Percentiles rank a stretch among this genome's conserved stretches.
phyloP scores from a whole-genome alignment of 257 asterid species.

The Fraxinus pennsylvanica region DNA sequence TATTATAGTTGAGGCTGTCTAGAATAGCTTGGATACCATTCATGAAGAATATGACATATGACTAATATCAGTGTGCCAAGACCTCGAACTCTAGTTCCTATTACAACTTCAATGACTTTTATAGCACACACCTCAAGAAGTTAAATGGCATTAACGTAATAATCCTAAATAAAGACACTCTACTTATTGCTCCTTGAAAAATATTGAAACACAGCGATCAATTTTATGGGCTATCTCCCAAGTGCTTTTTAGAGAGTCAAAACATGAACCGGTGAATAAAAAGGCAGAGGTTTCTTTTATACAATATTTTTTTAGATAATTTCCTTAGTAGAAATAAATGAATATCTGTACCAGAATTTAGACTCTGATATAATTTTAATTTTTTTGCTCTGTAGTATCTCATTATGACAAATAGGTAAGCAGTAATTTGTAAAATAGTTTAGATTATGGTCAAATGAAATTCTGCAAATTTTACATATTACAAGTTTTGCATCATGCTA shows the following conservation, averaged over 20 bases:
- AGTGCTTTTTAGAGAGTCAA: conserved; percentile 5
- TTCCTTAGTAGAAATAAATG: conserved; percentile 39
- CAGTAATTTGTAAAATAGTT: conserved; percentile 23
- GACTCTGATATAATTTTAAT: conserved; percentile 19
- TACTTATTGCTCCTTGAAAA: neutral
- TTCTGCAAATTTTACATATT: too few species aligned
- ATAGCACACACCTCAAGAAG: conserved; percentile 22
- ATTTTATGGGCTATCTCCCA: conserved; percentile 8
- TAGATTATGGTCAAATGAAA: too few species aligned
- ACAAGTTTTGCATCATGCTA: too few species aligned
- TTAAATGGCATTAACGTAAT: neutral
- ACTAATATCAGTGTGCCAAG: conserved; percentile 39
- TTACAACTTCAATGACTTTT: conserved; percentile 34
- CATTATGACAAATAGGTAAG: neutral
- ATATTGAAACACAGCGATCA: neutral
- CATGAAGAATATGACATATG: conserved; percentile 36
- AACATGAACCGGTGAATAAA: conserved; percentile 20
- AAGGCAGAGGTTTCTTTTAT: conserved; percentile 21
- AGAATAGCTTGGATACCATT: conserved; percentile 50
- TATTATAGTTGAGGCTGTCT: conserved; percentile 35
- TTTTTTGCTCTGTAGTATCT: neutral
- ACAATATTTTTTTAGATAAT: neutral
- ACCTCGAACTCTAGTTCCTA: conserved; percentile 53
- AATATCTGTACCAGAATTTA: conserved; percentile 25
- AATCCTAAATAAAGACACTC: too few species aligned